Evolutionary conservation across 305 asterid species (phyloP).

Genomic region (Fraxinus xanthoxyloides): DNA sequence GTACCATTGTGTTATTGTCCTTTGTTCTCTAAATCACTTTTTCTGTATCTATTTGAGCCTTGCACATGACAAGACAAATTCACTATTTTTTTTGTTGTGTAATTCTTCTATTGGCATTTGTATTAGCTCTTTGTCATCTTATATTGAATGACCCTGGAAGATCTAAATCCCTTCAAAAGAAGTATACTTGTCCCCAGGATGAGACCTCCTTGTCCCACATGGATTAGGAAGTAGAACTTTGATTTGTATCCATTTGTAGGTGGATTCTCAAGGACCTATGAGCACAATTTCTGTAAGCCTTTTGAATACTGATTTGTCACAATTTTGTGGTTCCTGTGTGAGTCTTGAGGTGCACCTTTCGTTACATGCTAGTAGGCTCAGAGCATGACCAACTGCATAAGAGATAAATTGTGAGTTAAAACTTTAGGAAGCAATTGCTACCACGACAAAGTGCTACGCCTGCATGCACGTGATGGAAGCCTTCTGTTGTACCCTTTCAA

Average conservation of each 20-base stretch:
- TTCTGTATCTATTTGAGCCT: not conserved
- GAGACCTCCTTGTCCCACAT: not conserved
- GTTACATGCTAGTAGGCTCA: not conserved
- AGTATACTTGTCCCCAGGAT: not conserved
- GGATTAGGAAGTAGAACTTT: not conserved
- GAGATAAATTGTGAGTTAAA: not conserved
- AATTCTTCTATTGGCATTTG: not conserved
- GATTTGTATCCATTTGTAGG: not conserved
- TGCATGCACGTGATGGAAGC: not conserved
- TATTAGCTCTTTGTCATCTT: not conserved
- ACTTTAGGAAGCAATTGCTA: not conserved
- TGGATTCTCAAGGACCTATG: not conserved
- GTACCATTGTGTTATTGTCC: not conserved
- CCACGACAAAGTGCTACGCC: not conserved
- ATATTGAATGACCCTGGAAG: not conserved
- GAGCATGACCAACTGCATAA: not conserved
- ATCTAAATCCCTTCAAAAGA: not conserved
- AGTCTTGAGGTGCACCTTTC: not conserved
- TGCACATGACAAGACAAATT: not conserved
- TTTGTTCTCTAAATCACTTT: slow-evolving; percentile 6
- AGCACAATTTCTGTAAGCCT: not conserved
- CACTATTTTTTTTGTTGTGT: not conserved
- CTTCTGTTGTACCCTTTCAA: not conserved
- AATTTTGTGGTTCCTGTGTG: not conserved
- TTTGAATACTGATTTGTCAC: not conserved